These are phyloP conservation scores for Lactuca sativa DNA, from an alignment of 129 eudicot genomes.

Conservation along the genomic window DNA sequence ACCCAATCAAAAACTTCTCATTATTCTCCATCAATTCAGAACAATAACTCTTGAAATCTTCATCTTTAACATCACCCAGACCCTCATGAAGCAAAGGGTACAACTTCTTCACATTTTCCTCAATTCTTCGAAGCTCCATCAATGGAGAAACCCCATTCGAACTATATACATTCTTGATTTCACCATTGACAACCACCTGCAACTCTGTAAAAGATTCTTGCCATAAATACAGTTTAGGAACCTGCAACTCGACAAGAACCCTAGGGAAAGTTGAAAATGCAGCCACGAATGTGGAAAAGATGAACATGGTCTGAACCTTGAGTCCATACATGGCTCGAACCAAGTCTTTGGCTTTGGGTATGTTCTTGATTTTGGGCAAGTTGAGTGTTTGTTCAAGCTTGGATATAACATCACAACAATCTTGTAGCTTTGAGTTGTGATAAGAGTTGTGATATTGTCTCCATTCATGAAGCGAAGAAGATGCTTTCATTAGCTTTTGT, in stretches of 20 bases:
- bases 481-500: constrained; percentile 46
- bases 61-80: constrained; percentile 39
- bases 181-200: constrained; percentile 51
- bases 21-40: constrained; percentile 39
- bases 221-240: constrained; percentile 63
- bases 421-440: constrained; percentile 61
- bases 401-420: constrained; percentile 49
- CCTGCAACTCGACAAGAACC: constrained; percentile 61
- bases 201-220: constrained; percentile 61
- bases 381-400: constrained; percentile 60
- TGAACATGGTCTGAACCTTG: constrained; percentile 67
- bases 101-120: constrained; percentile 47
- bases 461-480: constrained; percentile 84
- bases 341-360: constrained; percentile 77
- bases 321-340: constrained; percentile 95
- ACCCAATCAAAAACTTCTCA: constrained; percentile 59
- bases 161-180: constrained; percentile 49
- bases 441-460: constrained; percentile 49
- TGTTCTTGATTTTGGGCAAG: constrained; percentile 77
- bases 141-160: constrained; percentile 41
- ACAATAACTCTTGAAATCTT: constrained; percentile 31
- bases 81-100: constrained; percentile 63
- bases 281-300: constrained; percentile 69
- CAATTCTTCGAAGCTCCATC: constrained; percentile 72
- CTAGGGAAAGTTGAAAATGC: constrained; percentile 69